Evolutionary conservation across 768 basidiomycete species (phyloP), one percentile per base, ranked within the genome.

Genomic region (Leccinum boreale): DNA sequence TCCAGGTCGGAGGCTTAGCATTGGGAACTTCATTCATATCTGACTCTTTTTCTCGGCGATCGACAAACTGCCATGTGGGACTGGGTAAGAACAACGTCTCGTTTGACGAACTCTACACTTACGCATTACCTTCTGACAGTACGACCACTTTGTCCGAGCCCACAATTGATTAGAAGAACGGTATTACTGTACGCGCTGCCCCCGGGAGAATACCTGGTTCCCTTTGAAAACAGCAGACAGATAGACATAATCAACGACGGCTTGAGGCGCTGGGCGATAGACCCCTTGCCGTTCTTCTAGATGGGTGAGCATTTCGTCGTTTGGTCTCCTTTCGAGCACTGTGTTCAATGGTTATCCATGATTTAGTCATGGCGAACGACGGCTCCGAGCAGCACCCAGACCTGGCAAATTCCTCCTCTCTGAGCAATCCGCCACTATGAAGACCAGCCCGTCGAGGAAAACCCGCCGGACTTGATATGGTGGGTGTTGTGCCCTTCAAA

Each of bases 81-180:
- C n/a, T n/a, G n/a, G 44, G 9, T 70, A 65, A 44, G 59, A 68
- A 57, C 53, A 63, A 36, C 56, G 62, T 39, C 58, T 70, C 5
- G 28, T 29, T 29, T 4, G 28, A 29, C 28, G 28, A 29, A 29
- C 28, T 29, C 28, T 29, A 29, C 28, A 29, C 28, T 29, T 9
- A 29, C 10, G 28, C 28, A 29, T 29, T 29, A 29, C 28, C 28
- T 10, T 29, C 28, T 29, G 28, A 4, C 28, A 29, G 28, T 29
- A 10, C 28, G 29, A 31, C 29, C 29, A 31, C 29, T 31, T 29
- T 29, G 29, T 29, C 29, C 10, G 11, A 31, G 29, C 29, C 29
- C 29, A 31, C 29, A 31, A 12, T 31, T 11, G 31, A 33, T 33
- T 4, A 5, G 31, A 33, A 33, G 31, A 33, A 33, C 31, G 31